A percentile compares a stretch with the other conserved stretches of the same genome.
Conservation (phyloP, 208 protist genomes). For the Crithidia fasciculata region DNA sequence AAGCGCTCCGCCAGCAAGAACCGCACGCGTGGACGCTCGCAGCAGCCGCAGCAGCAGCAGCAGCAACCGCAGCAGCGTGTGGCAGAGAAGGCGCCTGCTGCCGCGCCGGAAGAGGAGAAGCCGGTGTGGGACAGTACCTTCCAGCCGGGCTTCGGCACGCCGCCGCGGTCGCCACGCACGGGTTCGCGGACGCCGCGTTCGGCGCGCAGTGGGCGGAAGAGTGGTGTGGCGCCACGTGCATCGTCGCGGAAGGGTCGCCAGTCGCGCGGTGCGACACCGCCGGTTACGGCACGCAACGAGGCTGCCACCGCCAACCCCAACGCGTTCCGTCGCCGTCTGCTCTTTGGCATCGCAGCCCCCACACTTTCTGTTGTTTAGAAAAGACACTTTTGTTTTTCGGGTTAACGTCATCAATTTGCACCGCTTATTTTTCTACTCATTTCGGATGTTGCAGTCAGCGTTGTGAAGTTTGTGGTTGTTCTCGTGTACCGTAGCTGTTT, state of each 20-base stretch:
- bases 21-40: background rate
- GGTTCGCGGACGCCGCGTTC: conserved; percentile 1
- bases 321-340: conserved; percentile 38
- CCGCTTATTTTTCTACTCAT: background rate
- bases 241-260: conserved; percentile 19
- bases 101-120: conserved; percentile 7
- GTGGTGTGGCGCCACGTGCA: background rate
- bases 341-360: conserved; percentile 42
- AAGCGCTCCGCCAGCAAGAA: conserved; percentile 18
- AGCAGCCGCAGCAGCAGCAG: conserved; percentile 9
- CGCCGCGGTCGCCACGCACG: conserved; percentile 4
- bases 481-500: too few relatives aligned
- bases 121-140: conserved; percentile 22
- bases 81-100: background rate
- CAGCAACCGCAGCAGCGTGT: too few relatives aligned
- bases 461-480: too few relatives aligned
- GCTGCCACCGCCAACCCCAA: conserved; percentile 16
- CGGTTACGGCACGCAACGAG: conserved; percentile 7
- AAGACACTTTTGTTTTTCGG: background rate
- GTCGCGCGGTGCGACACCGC: conserved; percentile 12
- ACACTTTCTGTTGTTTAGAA: conserved; percentile 10
- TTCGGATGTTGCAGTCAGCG: background rate
- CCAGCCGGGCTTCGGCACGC: conserved; percentile 19
- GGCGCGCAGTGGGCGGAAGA: conserved; percentile 2
- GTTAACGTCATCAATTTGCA: background rate